These are phyloP conservation scores for Boletus vinaceobasis DNA, from an alignment of 768 basidiomycete species.

Conservation along the genomic window DNA sequence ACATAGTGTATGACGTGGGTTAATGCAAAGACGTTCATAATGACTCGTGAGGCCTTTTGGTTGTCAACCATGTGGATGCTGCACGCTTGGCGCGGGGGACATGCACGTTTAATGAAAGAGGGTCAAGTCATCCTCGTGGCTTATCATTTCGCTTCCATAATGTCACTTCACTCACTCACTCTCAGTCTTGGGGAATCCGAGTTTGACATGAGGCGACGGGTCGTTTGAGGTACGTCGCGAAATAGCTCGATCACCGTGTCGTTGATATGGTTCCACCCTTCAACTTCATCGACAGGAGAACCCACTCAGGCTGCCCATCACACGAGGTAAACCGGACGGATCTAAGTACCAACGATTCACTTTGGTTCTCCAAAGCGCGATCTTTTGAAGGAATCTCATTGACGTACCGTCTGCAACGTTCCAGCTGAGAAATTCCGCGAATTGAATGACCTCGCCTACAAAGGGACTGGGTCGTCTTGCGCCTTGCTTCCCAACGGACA, in stretches of 20 bases:
- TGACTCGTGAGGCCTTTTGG: not conserved
- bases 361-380: not conserved
- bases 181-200: not conserved
- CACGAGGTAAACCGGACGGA: constrained; percentile 18
- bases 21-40: constrained; percentile 3
- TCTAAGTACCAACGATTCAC: constrained; percentile 1
- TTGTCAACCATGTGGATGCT: constrained; percentile 4
- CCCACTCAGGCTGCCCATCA: not conserved
- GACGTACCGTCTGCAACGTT: not conserved
- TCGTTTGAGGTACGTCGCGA: not conserved
- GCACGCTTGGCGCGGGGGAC: constrained; percentile 2
- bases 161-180: not conserved
- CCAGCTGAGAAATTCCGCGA: not conserved
- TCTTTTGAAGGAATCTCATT: not conserved
- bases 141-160: not conserved
- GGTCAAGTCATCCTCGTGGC: constrained; percentile 7
- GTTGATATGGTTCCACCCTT: not conserved
- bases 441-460: too few relatives aligned
- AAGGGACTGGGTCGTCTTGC: not conserved
- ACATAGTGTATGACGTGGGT: constrained; percentile 2
- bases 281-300: not conserved
- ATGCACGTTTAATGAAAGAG: constrained; percentile 7
- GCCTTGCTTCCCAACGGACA: not conserved
- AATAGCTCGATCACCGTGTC: not conserved
- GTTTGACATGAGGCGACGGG: not conserved